Base-by-base conservation (phyloP, 805 yeast species). In the Candida insectorum region DNA sequence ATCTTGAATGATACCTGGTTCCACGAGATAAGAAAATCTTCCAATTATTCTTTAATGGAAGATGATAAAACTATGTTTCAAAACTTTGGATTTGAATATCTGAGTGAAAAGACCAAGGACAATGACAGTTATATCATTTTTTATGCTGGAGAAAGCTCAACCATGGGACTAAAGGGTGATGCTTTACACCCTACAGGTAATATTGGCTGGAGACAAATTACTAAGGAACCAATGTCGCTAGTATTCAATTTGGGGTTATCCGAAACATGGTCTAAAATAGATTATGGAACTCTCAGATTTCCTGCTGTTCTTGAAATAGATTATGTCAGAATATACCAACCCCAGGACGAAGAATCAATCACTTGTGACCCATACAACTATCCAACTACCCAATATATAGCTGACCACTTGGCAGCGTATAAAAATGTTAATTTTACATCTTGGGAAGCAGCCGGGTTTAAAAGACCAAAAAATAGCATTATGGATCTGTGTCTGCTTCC, bases 401-500 rank as follows among this genome's bases (percentile, higher is more conserved):
- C 55, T 16, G 28, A 34, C 4, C 71, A 65, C 32, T 13, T 41
- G 24, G 39, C 42, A 16, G 68, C 68, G 2, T 67, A 66, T 42
- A 19, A 30, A 32, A 62, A 66, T 38, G 40, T 45, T 10, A 64
- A 65, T 39, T 39, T 49, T 20, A 65, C 71, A 3, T 39, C 58
- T 8, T 67, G 71, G 69, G 41, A 51, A 28, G 39, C 33, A 21
- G 71, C 70, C 1, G 72, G 71, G 4, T 66, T 79, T 54, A 38
- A 57, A 3, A 58, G 60, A 51, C 96, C 96, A 13, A 76, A 75
- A 48, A 82, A 82, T 55, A 58, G 46, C 10, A 52, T 83, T 34
- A 72, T 75, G 14, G 75, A 79, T 16, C n/a, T n/a, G n/a, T n/a
- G n/a, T n/a, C n/a, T n/a, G n/a, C n/a, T n/a, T n/a, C n/a, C n/a